These are phyloP conservation scores for Mychonastes homosphaera DNA, from an alignment of 139 green algal species.

Conservation along the genomic window DNA sequence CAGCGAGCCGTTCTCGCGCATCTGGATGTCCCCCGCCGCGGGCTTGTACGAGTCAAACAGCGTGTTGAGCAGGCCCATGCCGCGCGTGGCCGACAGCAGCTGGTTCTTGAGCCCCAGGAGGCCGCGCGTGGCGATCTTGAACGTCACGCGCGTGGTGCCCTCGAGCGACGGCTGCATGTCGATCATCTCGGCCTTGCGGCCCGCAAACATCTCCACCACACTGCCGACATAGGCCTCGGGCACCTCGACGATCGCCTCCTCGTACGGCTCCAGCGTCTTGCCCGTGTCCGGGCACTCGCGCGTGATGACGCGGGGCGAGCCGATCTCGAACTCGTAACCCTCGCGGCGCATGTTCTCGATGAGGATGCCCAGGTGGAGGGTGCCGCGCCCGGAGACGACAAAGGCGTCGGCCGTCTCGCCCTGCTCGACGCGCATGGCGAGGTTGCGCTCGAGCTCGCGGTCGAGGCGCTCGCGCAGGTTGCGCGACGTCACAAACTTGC, in stretches of 20 bases:
- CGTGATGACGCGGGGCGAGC: slow-evolving; percentile 60
- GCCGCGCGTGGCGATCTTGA: slow-evolving; percentile 83
- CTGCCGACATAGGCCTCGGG: slow-evolving; percentile 38
- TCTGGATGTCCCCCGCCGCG: slow-evolving; percentile 66
- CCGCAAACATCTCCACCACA: slow-evolving; percentile 85
- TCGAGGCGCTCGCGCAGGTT: slow-evolving; percentile 73
- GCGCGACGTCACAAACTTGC: slow-evolving; percentile 85
- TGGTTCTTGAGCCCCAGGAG: slow-evolving; percentile 86
- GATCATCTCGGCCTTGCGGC: slow-evolving; percentile 85
- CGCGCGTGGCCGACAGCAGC: slow-evolving; percentile 93
- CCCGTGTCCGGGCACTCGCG: slow-evolving; percentile 8
- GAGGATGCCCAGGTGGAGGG: slow-evolving; percentile 83
- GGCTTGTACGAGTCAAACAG: slow-evolving; percentile 66
- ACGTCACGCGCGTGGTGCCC: slow-evolving; percentile 43
- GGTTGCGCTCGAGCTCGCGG: slow-evolving; percentile 90
- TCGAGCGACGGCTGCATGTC: slow-evolving; percentile 62
- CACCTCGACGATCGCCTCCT: slow-evolving; percentile 83
- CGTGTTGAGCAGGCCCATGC: slow-evolving; percentile 92
- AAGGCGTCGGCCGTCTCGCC: slow-evolving; percentile 88
- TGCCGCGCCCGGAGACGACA: slow-evolving; percentile 82
- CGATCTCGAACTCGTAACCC: slow-evolving; percentile 83
- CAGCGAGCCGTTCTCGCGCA: slow-evolving; percentile 84
- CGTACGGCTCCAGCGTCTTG: slow-evolving; percentile 80
- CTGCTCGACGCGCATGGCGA: slow-evolving; percentile 85
- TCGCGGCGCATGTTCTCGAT: slow-evolving; percentile 97